Conservation (phyloP, 768 basidiomycete genomes). For the Porphyrellus cyaneotinctus region DNA sequence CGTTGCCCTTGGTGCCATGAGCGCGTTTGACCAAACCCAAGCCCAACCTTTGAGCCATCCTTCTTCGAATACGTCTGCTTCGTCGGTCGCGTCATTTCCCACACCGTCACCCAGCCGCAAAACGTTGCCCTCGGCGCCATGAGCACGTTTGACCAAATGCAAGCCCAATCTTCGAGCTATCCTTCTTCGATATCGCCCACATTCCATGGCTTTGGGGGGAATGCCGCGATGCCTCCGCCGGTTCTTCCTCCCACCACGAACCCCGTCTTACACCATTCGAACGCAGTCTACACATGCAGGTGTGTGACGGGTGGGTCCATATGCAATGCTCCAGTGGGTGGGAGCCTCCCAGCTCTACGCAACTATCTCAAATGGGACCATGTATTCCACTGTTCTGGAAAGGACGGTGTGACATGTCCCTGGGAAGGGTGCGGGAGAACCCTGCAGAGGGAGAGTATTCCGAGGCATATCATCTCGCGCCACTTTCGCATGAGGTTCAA, state of each 20-base stretch:
- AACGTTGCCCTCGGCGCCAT: not conserved
- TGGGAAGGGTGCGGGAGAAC: slow-evolving; percentile 9
- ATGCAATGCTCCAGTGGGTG: slow-evolving; percentile 6
- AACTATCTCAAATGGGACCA: slow-evolving; percentile 14
- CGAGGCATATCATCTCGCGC: slow-evolving; percentile 16
- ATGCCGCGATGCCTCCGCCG: not conserved
- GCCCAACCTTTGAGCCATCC: too few species aligned
- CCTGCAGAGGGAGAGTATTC: slow-evolving; percentile 17
- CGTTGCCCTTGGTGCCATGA: not conserved
- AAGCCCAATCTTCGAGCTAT: not conserved
- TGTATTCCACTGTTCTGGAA: slow-evolving; percentile 2
- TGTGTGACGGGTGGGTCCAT: not conserved
- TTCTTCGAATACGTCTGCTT: not conserved
- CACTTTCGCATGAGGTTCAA: slow-evolving; percentile 12
- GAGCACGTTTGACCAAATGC: not conserved
- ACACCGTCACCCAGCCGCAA: not conserved
- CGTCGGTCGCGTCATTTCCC: not conserved
- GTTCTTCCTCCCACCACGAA: not conserved
- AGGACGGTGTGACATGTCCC: not conserved
- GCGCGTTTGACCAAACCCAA: not conserved
- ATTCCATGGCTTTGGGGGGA: not conserved
- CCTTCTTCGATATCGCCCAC: not conserved
- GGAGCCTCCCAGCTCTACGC: slow-evolving; percentile 8
- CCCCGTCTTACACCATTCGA: not conserved
- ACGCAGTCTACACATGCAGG: not conserved